Conservation (phyloP, 1,139 yeast genomes). For the Taphrina populina region DNA sequence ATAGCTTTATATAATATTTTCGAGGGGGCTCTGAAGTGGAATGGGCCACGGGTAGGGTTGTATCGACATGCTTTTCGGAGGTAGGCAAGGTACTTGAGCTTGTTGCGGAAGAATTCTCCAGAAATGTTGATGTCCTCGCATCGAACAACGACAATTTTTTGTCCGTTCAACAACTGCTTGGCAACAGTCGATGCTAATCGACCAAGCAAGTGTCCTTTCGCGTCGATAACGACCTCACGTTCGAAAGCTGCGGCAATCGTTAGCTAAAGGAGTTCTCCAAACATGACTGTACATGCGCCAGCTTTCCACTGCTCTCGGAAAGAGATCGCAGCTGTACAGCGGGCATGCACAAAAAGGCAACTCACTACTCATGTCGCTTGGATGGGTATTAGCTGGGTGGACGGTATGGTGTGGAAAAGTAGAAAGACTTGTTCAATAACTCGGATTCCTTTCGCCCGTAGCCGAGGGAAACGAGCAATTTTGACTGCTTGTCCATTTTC, state of each 20-base stretch:
- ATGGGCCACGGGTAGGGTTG: slow-evolving; percentile 99
- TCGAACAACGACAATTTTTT: slow-evolving; percentile 96
- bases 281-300: too few species aligned
- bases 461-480: slow-evolving; percentile 14
- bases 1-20: slow-evolving; percentile 99
- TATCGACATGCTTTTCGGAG: slow-evolving; percentile 98
- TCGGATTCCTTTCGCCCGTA: slow-evolving; percentile 14
- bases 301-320: too few species aligned
- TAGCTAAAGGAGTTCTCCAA: slow-evolving; percentile 2
- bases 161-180: slow-evolving; percentile 97
- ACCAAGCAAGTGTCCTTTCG: slow-evolving; percentile 90
- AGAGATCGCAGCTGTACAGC: too few species aligned
- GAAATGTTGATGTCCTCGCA: slow-evolving; percentile 93
- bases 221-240: slow-evolving; percentile 37
- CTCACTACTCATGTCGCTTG: slow-evolving; percentile 22
- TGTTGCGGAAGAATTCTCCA: slow-evolving; percentile 99
- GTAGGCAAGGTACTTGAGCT: slow-evolving; percentile 97
- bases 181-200: slow-evolving; percentile 99
- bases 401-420: slow-evolving; percentile 4
- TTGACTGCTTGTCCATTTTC: slow-evolving; percentile 20
- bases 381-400: slow-evolving; percentile 26
- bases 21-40: slow-evolving; percentile 99
- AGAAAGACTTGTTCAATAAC: background rate
- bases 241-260: slow-evolving; percentile 36
- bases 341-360: background rate